Base-by-base conservation (phyloP, 345 rosid species). In the Viola odorata region DNA sequence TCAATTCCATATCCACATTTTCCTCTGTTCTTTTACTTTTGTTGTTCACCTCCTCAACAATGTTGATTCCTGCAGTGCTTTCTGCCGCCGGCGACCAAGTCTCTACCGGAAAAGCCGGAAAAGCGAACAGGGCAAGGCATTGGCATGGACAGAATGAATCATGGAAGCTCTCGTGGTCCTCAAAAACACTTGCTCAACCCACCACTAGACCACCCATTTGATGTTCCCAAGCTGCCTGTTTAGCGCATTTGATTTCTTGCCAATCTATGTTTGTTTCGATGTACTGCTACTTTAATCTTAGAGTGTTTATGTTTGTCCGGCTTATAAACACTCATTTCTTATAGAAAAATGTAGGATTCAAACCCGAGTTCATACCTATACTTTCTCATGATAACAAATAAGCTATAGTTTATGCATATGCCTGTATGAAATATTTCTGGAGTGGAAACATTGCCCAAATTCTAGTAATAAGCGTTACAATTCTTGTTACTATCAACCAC, bases 131-230 rank as follows among this genome's bases (percentile, higher is more conserved):
- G 54, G 52, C 17, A 36, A 53, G 55, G 76, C 32, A 23, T 23
- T 23, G 32, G 32, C 32, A 23, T 23, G 32, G 32, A 2, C 58
- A 51, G 52, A 62, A 53, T 74, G 52, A 73, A 78, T 60, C 85
- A 78, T 41, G 81, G 81, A 45, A 71, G 82, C 70, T 50, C 62
- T 50, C 77, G 82, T 1, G 79, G 81, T n/a, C 75, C 72, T 40
- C 54, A 50, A 52, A 66, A 78, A n/a, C 79, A 69, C 69, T 66
- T 78, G 53, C 56, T 64, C 42, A 69, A 73, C 59, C 85, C 81
- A 4, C 37, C 74, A 7, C 50, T 17, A 2, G 61, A 67, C 49
- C 75, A 70, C 32, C 73, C 70, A 1, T 53, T 72, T 64, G 48
- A 64, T 62, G 59, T 72, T 58, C 69, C 80, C 23, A 50, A 78